These are phyloP conservation scores for Scedosporium apiospermum DNA, from an alignment of 2,329 filamentous ascomycete species.

Conservation along the genomic window DNA sequence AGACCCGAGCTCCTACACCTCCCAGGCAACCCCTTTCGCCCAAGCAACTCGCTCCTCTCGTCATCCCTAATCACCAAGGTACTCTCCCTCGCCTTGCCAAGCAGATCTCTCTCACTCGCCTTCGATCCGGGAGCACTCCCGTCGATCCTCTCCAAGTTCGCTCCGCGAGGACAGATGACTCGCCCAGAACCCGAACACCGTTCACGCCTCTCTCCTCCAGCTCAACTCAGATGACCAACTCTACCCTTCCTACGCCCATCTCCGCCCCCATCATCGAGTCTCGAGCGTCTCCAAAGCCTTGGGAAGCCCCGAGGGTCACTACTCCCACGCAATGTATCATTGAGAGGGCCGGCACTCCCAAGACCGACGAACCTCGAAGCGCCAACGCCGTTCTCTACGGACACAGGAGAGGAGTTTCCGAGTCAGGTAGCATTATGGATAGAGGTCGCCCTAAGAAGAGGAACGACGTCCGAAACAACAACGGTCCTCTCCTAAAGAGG, in stretches of 20 bases:
- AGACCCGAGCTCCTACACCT: neutral
- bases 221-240: constrained; percentile 24
- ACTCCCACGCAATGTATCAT: constrained; percentile 17
- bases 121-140: constrained; percentile 34
- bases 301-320: constrained; percentile 25
- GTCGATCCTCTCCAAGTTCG: constrained; percentile 27
- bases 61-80: constrained; percentile 37
- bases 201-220: constrained; percentile 37
- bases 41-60: constrained; percentile 44
- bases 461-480: constrained; percentile 29
- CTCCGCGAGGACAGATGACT: constrained; percentile 34
- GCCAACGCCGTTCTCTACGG: constrained; percentile 16
- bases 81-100: constrained; percentile 21
- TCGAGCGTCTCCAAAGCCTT: constrained; percentile 33
- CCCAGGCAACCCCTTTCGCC: constrained; percentile 33
- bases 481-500: constrained; percentile 25
- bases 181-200: constrained; percentile 33
- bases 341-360: constrained; percentile 16
- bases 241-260: constrained; percentile 36
- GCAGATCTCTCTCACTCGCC: constrained; percentile 33
- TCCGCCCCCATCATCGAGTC: constrained; percentile 36
- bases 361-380: constrained; percentile 20
- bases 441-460: constrained; percentile 51
- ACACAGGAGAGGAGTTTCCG: constrained; percentile 46
- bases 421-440: constrained; percentile 50